Percentiles rank a stretch among this genome's conserved stretches.
These are phyloP conservation scores for Westerdykella sp. DNA, from an alignment of 2,329 filamentous ascomycete genomes.

Conservation along the genomic window DNA sequence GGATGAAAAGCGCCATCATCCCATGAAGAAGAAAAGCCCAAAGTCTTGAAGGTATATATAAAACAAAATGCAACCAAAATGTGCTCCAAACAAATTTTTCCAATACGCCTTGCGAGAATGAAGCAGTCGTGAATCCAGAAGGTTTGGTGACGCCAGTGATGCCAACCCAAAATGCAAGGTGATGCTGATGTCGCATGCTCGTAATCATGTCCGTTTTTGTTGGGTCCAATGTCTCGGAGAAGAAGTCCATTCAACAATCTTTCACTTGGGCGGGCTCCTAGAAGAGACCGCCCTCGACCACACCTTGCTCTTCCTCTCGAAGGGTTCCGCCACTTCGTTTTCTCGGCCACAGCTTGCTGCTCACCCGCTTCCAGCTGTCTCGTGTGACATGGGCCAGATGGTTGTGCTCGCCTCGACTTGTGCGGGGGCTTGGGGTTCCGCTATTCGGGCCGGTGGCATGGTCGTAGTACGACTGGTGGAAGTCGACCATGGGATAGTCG, in stretches of 20 bases:
- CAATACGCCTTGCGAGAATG: conserved; percentile 29
- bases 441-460: conserved; percentile 20
- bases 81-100: conserved; percentile 18
- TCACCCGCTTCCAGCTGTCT: conserved; percentile 38
- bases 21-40: conserved; percentile 10
- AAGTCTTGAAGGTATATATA: conserved; percentile 1
- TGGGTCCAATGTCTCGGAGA: conserved; percentile 6
- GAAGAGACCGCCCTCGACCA: conserved; percentile 33
- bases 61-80: conserved; percentile 21
- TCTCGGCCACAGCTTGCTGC: conserved; percentile 38
- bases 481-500: conserved; percentile 43
- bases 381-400: conserved; percentile 32
- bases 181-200: conserved; percentile 27
- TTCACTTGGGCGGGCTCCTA: conserved; percentile 2
- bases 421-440: conserved; percentile 34
- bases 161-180: conserved; percentile 33
- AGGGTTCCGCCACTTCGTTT: conserved; percentile 35
- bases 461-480: conserved; percentile 32
- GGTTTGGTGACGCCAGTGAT: conserved; percentile 21
- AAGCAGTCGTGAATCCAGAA: conserved; percentile 10
- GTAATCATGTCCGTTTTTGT: conserved; percentile 26
- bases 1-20: conserved; percentile 5
- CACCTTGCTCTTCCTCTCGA: conserved; percentile 32
- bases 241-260: conserved; percentile 1
- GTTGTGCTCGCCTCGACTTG: conserved; percentile 34